Percentiles rank a stretch among this genome's conserved stretches.
Conservation (phyloP, 495 filamentous ascomycete genomes). For the Aspergillus homomorphus region DNA sequence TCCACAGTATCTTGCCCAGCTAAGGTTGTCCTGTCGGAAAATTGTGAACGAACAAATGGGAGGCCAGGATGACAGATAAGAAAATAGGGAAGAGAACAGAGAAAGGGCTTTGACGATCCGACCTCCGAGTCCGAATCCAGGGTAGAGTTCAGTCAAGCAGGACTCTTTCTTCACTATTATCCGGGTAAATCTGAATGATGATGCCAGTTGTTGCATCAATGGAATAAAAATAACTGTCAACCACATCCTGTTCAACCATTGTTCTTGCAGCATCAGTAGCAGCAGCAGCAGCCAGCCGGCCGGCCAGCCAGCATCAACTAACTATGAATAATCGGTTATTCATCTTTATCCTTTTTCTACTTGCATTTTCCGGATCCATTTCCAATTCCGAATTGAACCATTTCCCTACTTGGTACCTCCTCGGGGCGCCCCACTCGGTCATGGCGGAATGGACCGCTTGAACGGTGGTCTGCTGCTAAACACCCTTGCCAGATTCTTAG, state of each 20-base stretch:
- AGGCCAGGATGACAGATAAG: neutral
- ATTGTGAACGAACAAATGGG: neutral
- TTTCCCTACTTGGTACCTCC: conserved; percentile 4
- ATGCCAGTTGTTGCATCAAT: neutral
- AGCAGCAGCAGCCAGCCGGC: neutral
- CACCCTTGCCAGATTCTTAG: conserved; percentile 11
- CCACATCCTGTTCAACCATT: too few species aligned
- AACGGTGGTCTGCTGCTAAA: conserved; percentile 28
- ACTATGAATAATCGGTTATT: neutral
- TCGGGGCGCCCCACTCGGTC: conserved; percentile 26
- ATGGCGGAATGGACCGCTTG: conserved; percentile 33
- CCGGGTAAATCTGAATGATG: neutral
- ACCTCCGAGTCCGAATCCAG: neutral
- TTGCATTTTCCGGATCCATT: conserved; percentile 6
- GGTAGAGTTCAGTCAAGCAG: neutral
- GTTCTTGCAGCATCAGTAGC: neutral
- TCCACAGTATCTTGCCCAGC: neutral
- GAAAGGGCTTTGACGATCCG: neutral
- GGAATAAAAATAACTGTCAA: neutral
- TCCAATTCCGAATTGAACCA: conserved; percentile 11
- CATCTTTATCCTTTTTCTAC: neutral
- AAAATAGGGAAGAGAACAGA: neutral
- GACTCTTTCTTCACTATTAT: neutral
- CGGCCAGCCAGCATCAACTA: neutral
- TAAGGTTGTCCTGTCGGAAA: neutral